Percentiles rank a stretch among this genome's conserved stretches.
phyloP scores from a whole-genome alignment of 129 eudicot species.

The Ambrosia trifida region DNA sequence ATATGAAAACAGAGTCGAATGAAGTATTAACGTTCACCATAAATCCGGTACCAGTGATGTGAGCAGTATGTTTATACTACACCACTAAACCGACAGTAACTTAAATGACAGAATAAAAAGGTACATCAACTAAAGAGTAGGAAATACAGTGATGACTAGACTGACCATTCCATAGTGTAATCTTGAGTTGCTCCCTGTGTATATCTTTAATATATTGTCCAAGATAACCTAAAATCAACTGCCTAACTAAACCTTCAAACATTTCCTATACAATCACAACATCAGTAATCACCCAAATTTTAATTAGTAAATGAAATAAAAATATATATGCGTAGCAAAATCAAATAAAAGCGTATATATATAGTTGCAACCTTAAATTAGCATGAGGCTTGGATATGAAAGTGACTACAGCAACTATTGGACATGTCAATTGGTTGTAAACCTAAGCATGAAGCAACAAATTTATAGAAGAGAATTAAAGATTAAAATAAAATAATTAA shows the following conservation, averaged over 20 bases:
- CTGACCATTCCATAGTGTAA: slow-evolving; percentile 88
- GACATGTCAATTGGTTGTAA: not conserved
- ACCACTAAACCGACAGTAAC: slow-evolving; percentile 1
- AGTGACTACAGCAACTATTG: slow-evolving; percentile 19
- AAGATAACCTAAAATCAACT: slow-evolving; percentile 81
- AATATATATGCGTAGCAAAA: not conserved
- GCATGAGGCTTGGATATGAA: slow-evolving; percentile 15
- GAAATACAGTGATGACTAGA: slow-evolving; percentile 12
- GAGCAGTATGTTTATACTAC: not conserved
- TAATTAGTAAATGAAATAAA: not conserved
- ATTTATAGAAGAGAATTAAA: not conserved
- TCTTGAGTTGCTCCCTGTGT: slow-evolving; percentile 92
- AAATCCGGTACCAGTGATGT: slow-evolving; percentile 8
- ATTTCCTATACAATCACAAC: slow-evolving; percentile 45
- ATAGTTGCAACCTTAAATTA: slow-evolving; percentile 18
- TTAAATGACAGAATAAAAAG: slow-evolving; percentile 4
- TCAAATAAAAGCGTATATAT: not conserved
- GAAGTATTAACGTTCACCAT: slow-evolving; percentile 10
- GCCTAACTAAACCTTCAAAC: slow-evolving; percentile 94
- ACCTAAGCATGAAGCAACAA: not conserved
- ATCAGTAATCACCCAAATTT: not conserved
- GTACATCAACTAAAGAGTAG: not conserved
- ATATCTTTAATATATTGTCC: slow-evolving; percentile 92
- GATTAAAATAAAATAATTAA: not conserved
- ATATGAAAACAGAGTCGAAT: not conserved